Evolutionary conservation across 352 stramenopile species (phyloP).

Genomic region (Phytopythium oedochilum): DNA sequence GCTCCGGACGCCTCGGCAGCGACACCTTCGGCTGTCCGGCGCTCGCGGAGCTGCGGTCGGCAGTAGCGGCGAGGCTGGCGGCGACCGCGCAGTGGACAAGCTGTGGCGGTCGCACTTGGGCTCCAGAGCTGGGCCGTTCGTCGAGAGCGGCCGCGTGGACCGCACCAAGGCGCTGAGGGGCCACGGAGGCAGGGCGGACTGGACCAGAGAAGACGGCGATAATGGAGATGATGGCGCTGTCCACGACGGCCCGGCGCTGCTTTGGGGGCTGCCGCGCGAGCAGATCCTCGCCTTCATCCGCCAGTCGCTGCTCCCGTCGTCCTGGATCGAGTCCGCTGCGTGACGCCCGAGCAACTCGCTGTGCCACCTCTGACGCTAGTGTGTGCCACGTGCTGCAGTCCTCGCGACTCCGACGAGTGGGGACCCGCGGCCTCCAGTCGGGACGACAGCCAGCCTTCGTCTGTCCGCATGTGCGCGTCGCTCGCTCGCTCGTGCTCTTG

Average conservation of each 20-base stretch:
- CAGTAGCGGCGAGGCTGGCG: not conserved
- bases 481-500: not conserved
- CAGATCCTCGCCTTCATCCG: conserved; percentile 77
- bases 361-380: no score
- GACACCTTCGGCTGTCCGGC: not conserved
- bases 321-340: conserved; percentile 53
- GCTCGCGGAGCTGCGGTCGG: no score
- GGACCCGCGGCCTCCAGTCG: conserved; percentile 34
- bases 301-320: conserved; percentile 63
- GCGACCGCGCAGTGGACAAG: conserved; percentile 19
- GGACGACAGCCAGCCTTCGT: no score
- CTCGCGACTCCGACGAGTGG: conserved; percentile 24
- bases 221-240: no score
- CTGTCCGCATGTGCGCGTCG: not conserved
- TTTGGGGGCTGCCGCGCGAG: conserved; percentile 64
- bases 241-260: conserved; percentile 33
- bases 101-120: conserved; percentile 46
- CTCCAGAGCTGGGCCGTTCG: conserved; percentile 18
- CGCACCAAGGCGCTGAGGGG: conserved; percentile 47
- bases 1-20: not conserved
- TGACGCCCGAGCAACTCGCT: no score
- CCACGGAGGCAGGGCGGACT: conserved; percentile 7
- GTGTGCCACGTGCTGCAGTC: no score
- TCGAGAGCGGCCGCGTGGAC: conserved; percentile 39
- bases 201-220: no score